Evolutionary conservation across 345 rosid species (phyloP).

Genomic region (Hibiscus tridactylites): DNA sequence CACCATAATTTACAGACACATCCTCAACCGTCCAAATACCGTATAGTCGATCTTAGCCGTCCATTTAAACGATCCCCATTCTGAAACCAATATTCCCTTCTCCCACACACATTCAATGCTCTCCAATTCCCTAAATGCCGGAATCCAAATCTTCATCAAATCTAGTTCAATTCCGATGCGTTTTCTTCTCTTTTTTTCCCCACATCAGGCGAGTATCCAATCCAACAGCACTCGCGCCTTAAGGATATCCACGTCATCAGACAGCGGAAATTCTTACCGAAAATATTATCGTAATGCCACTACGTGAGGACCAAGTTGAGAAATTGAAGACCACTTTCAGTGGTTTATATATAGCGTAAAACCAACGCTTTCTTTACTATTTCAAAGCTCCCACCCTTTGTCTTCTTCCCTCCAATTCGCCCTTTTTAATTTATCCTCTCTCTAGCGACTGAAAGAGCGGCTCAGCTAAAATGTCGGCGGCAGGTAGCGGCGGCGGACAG

Average conservation of each 20-base stretch:
- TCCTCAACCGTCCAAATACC: slow-evolving; percentile 2
- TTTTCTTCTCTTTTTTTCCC: no score
- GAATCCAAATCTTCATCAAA: no score
- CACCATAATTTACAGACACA: background rate
- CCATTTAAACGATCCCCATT: background rate
- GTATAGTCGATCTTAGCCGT: background rate
- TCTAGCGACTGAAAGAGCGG: background rate
- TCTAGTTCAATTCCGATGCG: no score
- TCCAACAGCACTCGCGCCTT: no score
- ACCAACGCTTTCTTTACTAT: slow-evolving; percentile 11
- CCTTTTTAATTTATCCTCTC: background rate
- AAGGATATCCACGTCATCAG: no score
- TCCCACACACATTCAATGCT: background rate
- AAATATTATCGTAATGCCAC: no score
- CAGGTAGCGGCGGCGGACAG: slow-evolving; percentile 22
- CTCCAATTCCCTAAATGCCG: no score
- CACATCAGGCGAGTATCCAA: no score
- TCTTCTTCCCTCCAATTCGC: background rate
- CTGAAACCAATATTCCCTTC: background rate
- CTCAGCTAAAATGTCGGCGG: slow-evolving; percentile 30
- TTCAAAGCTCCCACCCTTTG: background rate
- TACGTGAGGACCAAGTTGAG: no score
- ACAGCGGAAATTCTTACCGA: no score
- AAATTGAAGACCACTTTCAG: no score
- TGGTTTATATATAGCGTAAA: slow-evolving; percentile 17